phyloP scores from a whole-genome alignment of 192 early-diverging fungal genomes.

The Umbelopsis sp. region DNA sequence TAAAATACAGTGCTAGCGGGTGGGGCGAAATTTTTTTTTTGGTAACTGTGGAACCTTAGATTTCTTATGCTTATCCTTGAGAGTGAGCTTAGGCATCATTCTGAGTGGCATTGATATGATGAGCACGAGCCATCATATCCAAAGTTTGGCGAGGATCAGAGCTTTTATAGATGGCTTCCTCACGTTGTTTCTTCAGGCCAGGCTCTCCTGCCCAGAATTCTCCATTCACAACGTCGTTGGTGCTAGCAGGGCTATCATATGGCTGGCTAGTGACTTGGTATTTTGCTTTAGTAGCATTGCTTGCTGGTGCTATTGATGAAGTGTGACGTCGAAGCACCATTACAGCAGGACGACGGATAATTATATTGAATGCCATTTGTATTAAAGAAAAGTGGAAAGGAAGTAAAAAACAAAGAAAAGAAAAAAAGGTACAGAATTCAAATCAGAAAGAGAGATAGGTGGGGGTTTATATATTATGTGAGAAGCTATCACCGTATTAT shows the following conservation, averaged over 20 bases:
- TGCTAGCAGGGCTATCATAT: background rate
- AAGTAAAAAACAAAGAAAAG: background rate
- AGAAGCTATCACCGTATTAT: too few relatives aligned
- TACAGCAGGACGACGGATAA: background rate
- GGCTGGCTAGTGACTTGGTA: background rate
- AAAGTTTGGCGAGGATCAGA: background rate
- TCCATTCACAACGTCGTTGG: background rate
- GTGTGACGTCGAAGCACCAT: background rate
- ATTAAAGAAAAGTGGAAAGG: background rate
- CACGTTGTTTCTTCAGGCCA: background rate
- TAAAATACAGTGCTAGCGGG: background rate
- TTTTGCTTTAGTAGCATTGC: background rate
- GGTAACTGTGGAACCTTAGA: too few relatives aligned
- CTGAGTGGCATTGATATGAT: background rate
- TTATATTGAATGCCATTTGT: background rate
- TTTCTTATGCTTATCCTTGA: background rate
- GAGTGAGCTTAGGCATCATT: background rate
- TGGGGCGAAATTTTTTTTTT: too few relatives aligned
- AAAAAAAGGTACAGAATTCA: too few relatives aligned
- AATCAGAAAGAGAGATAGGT: too few relatives aligned
- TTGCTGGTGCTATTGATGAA: background rate
- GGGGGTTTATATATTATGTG: too few relatives aligned
- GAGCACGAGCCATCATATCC: slow-evolving; percentile 19
- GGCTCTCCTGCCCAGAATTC: slow-evolving; percentile 15
- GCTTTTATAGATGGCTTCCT: slow-evolving; percentile 10